A percentile compares a stretch with the other conserved stretches of the same genome.
Evolutionary conservation across 2,329 filamentous ascomycete genomes (phyloP).

Genomic region (Epichloe bromicola): DNA sequence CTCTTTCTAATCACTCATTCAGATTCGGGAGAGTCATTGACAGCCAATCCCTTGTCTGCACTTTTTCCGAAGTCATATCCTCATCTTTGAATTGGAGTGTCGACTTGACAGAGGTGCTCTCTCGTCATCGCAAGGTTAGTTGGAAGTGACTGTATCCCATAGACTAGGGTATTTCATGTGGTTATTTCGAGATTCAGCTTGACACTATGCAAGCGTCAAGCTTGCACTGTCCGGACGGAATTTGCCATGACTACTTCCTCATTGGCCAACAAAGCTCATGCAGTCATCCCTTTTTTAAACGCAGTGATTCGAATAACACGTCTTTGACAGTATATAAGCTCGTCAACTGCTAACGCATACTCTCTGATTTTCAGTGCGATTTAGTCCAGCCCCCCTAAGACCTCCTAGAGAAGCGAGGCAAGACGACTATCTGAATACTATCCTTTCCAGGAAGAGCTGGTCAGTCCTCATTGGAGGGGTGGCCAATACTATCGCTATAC

Average conservation of each 20-base stretch:
- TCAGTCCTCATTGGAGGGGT: constrained; percentile 3
- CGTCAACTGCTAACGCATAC: neutral
- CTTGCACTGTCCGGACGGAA: neutral
- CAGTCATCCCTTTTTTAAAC: neutral
- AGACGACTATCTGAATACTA: constrained; percentile 5
- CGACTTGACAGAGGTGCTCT: constrained; percentile 8
- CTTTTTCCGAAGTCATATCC: constrained; percentile 1
- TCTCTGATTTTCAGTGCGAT: neutral
- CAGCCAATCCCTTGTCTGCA: constrained; percentile 4
- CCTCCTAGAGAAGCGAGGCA: neutral
- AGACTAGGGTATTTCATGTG: neutral
- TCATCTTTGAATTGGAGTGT: neutral
- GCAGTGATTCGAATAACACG: neutral
- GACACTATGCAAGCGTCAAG: neutral
- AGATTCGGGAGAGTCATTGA: constrained; percentile 8
- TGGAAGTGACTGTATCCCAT: neutral
- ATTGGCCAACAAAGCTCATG: neutral
- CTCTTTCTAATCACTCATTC: constrained; percentile 3
- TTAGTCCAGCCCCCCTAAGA: neutral
- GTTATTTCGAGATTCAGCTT: neutral
- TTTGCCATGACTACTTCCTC: neutral
- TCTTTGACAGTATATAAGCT: neutral
- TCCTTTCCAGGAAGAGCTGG: constrained; percentile 3
- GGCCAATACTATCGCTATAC: neutral
- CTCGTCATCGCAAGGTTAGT: constrained; percentile 12